Conservation (phyloP, 768 basidiomycete genomes). For the Sarcomyxa edulis region DNA sequence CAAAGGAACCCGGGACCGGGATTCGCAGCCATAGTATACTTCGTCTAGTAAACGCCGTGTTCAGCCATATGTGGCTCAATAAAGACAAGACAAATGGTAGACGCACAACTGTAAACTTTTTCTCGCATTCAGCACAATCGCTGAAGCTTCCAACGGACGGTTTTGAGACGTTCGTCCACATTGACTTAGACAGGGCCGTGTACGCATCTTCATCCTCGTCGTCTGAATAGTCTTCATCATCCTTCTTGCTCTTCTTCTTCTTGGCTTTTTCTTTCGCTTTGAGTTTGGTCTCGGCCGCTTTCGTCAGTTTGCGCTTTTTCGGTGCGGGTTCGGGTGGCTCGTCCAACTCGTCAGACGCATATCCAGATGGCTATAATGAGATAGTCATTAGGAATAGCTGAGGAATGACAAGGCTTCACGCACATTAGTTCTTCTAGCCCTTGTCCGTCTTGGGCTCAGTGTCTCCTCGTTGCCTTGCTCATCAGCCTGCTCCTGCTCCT, state of each 20-base stretch:
- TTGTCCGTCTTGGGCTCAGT: constrained; percentile 11
- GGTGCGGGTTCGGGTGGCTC: constrained; percentile 36
- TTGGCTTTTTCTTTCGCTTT: constrained; percentile 36
- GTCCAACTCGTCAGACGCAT: constrained; percentile 75
- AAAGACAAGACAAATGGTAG: constrained; percentile 1
- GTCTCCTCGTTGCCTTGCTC: constrained; percentile 11
- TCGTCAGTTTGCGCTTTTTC: constrained; percentile 55
- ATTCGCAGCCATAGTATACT: constrained; percentile 75
- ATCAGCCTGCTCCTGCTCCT: constrained; percentile 9
- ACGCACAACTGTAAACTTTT: constrained; percentile 85
- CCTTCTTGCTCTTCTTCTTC: constrained; percentile 43
- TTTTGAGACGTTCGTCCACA: constrained; percentile 38
- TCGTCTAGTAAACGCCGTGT: constrained; percentile 48
- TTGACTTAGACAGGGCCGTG: constrained; percentile 52
- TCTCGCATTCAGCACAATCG: constrained; percentile 74
- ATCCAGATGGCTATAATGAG: constrained; percentile 31
- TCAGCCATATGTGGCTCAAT: background rate
- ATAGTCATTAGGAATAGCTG: background rate
- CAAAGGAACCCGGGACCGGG: constrained; percentile 78
- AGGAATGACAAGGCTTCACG: constrained; percentile 1
- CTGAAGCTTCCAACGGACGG: constrained; percentile 77
- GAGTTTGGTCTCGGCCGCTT: constrained; percentile 36
- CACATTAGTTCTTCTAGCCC: constrained; percentile 1
- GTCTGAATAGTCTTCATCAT: constrained; percentile 43
- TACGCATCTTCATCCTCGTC: constrained; percentile 67